Conservation (phyloP, 352 stramenopile species). For the Globisporangium acanthophoron region DNA sequence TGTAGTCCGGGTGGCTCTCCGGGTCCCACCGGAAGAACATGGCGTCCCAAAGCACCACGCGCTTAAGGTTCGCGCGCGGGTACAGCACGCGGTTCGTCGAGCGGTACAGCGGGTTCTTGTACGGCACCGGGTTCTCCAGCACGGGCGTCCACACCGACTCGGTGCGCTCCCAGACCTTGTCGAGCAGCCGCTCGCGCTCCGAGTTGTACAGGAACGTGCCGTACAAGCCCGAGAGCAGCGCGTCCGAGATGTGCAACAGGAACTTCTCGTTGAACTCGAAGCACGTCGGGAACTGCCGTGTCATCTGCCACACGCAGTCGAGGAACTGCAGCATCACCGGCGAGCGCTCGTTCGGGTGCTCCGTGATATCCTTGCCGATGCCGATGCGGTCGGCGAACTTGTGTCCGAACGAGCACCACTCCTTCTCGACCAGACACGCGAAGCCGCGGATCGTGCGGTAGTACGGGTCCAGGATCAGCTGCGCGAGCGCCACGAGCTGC, state of each 20-base stretch:
- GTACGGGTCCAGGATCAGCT: conserved; percentile 84
- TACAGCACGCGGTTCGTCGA: conserved; percentile 79
- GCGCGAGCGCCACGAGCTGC: conserved; percentile 70
- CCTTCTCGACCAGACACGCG: conserved; percentile 78
- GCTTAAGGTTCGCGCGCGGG: conserved; percentile 81
- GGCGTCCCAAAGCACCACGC: conserved; percentile 73
- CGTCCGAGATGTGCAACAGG: conserved; percentile 70
- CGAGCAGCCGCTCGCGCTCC: conserved; percentile 73
- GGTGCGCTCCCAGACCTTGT: conserved; percentile 83
- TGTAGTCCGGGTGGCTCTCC: conserved; percentile 75
- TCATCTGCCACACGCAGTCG: conserved; percentile 87
- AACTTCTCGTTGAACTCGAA: conserved; percentile 90
- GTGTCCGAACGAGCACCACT: conserved; percentile 88
- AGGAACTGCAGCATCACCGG: conserved; percentile 87
- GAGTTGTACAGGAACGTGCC: conserved; percentile 86
- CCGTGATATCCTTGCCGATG: conserved; percentile 70
- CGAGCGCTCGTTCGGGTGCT: conserved; percentile 78
- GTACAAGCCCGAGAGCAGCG: conserved; percentile 73
- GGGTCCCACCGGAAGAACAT: conserved; percentile 87
- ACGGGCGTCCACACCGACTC: conserved; percentile 82
- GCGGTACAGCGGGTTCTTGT: conserved; percentile 73
- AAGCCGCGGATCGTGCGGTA: conserved; percentile 85
- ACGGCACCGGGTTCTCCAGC: conserved; percentile 55
- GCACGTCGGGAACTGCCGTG: conserved; percentile 79
- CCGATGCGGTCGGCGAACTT: conserved; percentile 86